A percentile compares a stretch with the other conserved stretches of the same genome.
phyloP scores from a whole-genome alignment of 75 land plant species.

The Cupressus sempervirens region DNA sequence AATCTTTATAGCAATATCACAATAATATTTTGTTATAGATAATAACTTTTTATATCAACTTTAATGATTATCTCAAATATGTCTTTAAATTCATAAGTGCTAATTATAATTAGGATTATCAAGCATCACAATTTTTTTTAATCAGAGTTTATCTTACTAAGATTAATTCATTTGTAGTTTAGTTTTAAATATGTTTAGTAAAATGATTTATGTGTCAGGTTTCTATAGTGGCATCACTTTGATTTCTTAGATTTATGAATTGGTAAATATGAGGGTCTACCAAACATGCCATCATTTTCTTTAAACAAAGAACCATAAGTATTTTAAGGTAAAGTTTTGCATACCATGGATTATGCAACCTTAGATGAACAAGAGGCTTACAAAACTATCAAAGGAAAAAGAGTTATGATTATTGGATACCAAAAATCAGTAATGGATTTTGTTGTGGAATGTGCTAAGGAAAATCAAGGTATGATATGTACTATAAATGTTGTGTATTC shows the following conservation, averaged over 20 bases:
- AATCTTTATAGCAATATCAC: too few species aligned
- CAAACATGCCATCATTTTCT: conserved; percentile 52
- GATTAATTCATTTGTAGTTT: too few species aligned
- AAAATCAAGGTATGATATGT: conserved; percentile 61
- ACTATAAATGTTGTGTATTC: neutral
- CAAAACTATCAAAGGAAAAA: conserved; percentile 48
- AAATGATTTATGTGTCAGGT: neutral
- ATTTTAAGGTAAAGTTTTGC: conserved; percentile 65
- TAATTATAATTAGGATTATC: too few species aligned
- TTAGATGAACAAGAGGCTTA: conserved; percentile 33
- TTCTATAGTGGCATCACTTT: conserved; percentile 46
- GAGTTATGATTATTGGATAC: conserved; percentile 63
- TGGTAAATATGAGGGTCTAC: conserved; percentile 73
- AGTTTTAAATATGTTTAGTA: neutral
- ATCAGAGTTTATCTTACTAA: too few species aligned
- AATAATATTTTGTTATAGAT: neutral
- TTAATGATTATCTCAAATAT: too few species aligned
- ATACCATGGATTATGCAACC: conserved; percentile 65
- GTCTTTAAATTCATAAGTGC: too few species aligned
- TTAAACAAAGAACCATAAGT: conserved; percentile 50
- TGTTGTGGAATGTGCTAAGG: conserved; percentile 67
- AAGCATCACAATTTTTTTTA: neutral
- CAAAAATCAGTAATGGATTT: conserved; percentile 77
- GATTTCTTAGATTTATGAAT: conserved; percentile 71
- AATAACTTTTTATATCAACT: neutral